Evolutionary conservation across 73 alveolate genomes (phyloP).

Genomic region (Paraurostyla sp.): DNA sequence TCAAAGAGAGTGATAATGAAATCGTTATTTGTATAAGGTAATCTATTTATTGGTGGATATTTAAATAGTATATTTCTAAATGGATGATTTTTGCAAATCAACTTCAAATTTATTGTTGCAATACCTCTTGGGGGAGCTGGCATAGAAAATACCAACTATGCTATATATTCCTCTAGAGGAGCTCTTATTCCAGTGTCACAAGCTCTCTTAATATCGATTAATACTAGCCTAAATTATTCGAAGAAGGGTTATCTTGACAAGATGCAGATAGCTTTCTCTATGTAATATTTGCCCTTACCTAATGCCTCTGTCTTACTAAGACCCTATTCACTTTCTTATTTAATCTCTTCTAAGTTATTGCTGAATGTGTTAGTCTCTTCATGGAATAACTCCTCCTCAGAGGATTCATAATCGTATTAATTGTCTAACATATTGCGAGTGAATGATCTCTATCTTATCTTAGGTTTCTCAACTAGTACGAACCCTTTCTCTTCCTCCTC

Average conservation of each 20-base stretch:
- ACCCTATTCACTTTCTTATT: not conserved
- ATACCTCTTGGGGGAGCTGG: conserved; percentile 74
- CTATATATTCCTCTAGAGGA: conserved; percentile 51
- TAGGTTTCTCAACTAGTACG: not conserved
- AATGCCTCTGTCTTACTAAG: not conserved
- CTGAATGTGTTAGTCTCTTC: not conserved
- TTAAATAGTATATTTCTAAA: not conserved
- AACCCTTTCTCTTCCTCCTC: too few relatives aligned
- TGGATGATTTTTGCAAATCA: conserved; percentile 26
- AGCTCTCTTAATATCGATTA: conserved; percentile 8
- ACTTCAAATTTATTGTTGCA: not conserved
- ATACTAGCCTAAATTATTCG: conserved; percentile 33
- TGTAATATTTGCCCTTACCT: conserved; percentile 28
- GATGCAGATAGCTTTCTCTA: conserved; percentile 40
- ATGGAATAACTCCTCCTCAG: conserved; percentile 45
- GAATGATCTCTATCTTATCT: not conserved
- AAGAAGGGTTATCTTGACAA: conserved; percentile 56
- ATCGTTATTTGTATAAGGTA: conserved; percentile 36
- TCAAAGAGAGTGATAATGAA: conserved; percentile 55
- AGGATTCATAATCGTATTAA: conserved; percentile 14
- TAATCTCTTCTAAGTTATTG: not conserved
- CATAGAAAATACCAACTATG: conserved; percentile 5
- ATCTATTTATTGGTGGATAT: conserved; percentile 45
- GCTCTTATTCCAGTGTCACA: conserved; percentile 7
- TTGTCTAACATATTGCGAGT: not conserved